phyloP scores from a whole-genome alignment of 2,329 filamentous ascomycete species.

The Aspergillus sergii region DNA sequence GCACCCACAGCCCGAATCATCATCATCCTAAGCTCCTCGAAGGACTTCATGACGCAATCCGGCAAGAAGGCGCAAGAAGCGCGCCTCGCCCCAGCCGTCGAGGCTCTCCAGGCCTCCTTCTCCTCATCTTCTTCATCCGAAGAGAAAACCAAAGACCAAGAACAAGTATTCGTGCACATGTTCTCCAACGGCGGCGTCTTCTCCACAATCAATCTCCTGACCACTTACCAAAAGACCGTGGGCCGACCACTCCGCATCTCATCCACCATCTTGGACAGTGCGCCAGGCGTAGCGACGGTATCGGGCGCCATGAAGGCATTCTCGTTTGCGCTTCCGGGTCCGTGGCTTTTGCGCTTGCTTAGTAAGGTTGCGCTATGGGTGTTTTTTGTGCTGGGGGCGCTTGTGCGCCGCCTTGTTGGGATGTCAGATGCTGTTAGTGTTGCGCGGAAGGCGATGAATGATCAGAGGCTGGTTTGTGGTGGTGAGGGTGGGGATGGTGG shows the following conservation, averaged over 20 bases:
- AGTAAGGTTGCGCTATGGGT: conserved; percentile 3
- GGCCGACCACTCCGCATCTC: conserved; percentile 41
- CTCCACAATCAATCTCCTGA: conserved; percentile 42
- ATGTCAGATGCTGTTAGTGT: conserved; percentile 28
- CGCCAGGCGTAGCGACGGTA: conserved; percentile 43
- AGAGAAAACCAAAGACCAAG: conserved; percentile 7
- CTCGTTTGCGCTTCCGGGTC: conserved; percentile 37
- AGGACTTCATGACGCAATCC: conserved; percentile 36
- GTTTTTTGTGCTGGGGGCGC: conserved; percentile 24
- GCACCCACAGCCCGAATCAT: conserved; percentile 48
- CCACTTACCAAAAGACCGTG: conserved; percentile 38
- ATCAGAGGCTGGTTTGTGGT: conserved; percentile 25
- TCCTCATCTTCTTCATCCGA: conserved; percentile 7
- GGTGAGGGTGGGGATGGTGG: conserved; percentile 10
- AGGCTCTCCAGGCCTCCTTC: conserved; percentile 32
- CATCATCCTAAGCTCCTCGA: conserved; percentile 41
- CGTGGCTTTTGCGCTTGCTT: conserved; percentile 25
- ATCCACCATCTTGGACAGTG: conserved; percentile 50
- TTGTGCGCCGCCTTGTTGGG: conserved; percentile 22
- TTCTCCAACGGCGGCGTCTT: conserved; percentile 56
- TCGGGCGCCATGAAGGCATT: conserved; percentile 33
- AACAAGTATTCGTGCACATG: conserved; percentile 46
- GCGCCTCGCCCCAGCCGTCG: conserved; percentile 38
- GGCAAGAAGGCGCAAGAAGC: conserved; percentile 26
- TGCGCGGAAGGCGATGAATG: conserved; percentile 36